phyloP scores from a whole-genome alignment of 2,329 filamentous ascomycete species.

The Niveomyces coronatus region DNA sequence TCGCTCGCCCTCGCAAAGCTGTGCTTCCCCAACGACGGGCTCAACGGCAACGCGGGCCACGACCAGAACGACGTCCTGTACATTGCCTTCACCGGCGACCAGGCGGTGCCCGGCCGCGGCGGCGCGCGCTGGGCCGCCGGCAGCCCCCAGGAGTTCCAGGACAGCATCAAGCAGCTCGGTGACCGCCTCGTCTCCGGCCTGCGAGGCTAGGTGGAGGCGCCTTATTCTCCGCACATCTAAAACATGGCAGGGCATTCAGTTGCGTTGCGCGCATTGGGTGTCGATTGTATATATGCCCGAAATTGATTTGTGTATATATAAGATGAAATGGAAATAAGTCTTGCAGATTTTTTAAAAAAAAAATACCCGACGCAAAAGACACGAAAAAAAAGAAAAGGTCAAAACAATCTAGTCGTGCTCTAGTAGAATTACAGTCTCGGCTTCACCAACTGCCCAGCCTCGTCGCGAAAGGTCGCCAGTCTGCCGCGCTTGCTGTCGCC shows the following conservation, averaged over 20 bases:
- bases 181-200: slow-evolving; percentile 29
- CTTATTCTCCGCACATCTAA: too few species aligned
- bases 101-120: slow-evolving; percentile 36
- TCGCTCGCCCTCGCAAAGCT: slow-evolving; percentile 39
- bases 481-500: slow-evolving; percentile 32
- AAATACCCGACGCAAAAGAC: not conserved
- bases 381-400: not conserved
- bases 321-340: not conserved
- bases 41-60: slow-evolving; percentile 43
- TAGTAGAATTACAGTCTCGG: slow-evolving; percentile 14
- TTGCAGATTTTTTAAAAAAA: not conserved
- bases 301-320: too few species aligned
- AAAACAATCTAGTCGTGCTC: too few species aligned
- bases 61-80: slow-evolving; percentile 43
- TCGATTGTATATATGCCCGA: not conserved
- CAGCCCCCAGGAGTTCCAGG: slow-evolving; percentile 34
- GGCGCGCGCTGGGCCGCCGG: slow-evolving; percentile 40
- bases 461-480: slow-evolving; percentile 29
- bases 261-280: too few species aligned
- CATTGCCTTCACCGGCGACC: slow-evolving; percentile 40
- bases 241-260: too few species aligned
- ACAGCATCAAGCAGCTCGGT: slow-evolving; percentile 33
- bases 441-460: slow-evolving; percentile 22
- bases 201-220: too few species aligned
- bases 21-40: slow-evolving; percentile 33